phyloP scores from a whole-genome alignment of 192 early-diverging fungal species.

The Nowakowskiella sp. region DNA sequence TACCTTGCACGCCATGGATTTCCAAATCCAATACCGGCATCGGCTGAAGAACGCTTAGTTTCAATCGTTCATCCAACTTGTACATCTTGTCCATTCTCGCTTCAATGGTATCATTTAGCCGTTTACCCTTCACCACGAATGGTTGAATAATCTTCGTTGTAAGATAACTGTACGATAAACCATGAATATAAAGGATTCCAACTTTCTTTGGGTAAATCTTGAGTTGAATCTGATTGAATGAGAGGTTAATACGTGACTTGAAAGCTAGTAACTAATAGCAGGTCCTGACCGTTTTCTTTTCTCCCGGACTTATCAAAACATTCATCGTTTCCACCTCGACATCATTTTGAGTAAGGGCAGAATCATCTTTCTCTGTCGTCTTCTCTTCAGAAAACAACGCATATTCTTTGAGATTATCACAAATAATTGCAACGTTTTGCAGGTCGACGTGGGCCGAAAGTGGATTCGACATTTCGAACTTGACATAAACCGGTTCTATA shows the following conservation, averaged over 20 bases:
- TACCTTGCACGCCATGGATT: slow-evolving; percentile 62
- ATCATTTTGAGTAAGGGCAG: not conserved
- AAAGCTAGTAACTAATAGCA: slow-evolving; percentile 17
- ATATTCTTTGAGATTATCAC: slow-evolving; percentile 31
- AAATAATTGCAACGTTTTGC: slow-evolving; percentile 55
- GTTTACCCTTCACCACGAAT: slow-evolving; percentile 59
- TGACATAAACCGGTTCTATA: slow-evolving; percentile 63
- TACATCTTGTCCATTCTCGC: slow-evolving; percentile 52
- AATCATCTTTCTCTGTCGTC: not conserved
- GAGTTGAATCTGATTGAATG: slow-evolving; percentile 47
- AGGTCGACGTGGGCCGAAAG: slow-evolving; percentile 60
- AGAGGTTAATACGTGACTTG: slow-evolving; percentile 16
- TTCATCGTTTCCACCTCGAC: slow-evolving; percentile 8
- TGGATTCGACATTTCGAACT: slow-evolving; percentile 60
- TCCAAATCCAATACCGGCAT: slow-evolving; percentile 78
- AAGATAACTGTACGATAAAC: slow-evolving; percentile 70
- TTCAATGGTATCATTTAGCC: slow-evolving; percentile 69
- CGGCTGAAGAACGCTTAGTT: slow-evolving; percentile 63
- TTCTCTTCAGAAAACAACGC: not conserved
- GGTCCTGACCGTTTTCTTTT: slow-evolving; percentile 27
- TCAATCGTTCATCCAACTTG: slow-evolving; percentile 62
- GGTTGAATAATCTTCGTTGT: slow-evolving; percentile 61
- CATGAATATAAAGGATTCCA: slow-evolving; percentile 63
- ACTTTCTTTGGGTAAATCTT: slow-evolving; percentile 62
- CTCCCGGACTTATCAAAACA: slow-evolving; percentile 13